Conservation (phyloP, 2,329 filamentous ascomycete genomes). For the Hymenoscyphus linearis region DNA sequence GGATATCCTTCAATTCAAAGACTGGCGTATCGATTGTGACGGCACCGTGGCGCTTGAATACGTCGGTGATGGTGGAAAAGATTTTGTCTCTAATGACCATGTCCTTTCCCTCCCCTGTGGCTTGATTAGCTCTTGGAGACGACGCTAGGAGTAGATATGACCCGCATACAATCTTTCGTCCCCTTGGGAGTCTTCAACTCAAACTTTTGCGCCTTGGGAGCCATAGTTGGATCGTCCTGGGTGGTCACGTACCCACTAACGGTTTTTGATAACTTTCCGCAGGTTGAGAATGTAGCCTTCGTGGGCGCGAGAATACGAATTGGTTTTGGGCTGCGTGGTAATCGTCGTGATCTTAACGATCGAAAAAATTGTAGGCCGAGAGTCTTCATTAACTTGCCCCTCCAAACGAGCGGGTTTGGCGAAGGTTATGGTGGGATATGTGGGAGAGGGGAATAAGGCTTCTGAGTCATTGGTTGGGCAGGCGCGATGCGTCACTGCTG, state of each 20-base stretch:
- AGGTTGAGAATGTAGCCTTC: conserved; percentile 13
- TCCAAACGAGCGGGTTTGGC: conserved; percentile 13
- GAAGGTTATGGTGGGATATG: conserved; percentile 11
- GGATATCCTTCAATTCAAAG: conserved; percentile 81
- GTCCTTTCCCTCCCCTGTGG: conserved; percentile 62
- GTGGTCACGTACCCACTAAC: conserved; percentile 10
- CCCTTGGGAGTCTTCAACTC: conserved; percentile 87
- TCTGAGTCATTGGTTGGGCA: conserved; percentile 29
- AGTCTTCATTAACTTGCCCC: conserved; percentile 27
- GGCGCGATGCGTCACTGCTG: conserved; percentile 5
- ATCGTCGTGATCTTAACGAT: conserved; percentile 30
- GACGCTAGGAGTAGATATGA: conserved; percentile 1
- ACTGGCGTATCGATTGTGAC: conserved; percentile 76
- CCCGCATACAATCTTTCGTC: conserved; percentile 68
- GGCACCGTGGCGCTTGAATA: conserved; percentile 80
- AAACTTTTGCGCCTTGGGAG: conserved; percentile 46
- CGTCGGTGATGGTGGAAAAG: conserved; percentile 67
- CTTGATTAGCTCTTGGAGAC: conserved; percentile 9
- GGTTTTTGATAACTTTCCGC: conserved; percentile 21
- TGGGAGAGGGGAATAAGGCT: not conserved
- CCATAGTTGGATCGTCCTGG: conserved; percentile 25
- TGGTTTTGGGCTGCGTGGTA: conserved; percentile 9
- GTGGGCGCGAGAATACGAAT: conserved; percentile 9
- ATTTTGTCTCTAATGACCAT: conserved; percentile 78
- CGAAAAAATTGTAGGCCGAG: conserved; percentile 20